Evolutionary conservation across 176 grass and related monocot genomes (phyloP), one percentile per base, ranked within the genome.

Genomic region (Triticum monococcum): DNA sequence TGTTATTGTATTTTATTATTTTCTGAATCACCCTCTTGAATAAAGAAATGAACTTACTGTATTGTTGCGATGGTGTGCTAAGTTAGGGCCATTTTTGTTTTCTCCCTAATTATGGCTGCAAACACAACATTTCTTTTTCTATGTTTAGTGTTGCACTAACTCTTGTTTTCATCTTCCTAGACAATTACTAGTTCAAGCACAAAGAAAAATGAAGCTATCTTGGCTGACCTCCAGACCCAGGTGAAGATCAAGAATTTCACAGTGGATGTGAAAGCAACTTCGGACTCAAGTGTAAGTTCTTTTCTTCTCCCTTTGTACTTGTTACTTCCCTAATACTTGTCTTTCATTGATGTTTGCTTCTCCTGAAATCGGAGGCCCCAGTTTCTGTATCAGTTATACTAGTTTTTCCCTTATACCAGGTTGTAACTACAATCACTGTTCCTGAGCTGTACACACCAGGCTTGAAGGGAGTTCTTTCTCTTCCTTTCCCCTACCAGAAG

Each of bases 211-310:
- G 92, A 92, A 48, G 50, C 81, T 75, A 56, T 97, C 68, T 89
- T 89, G 64, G 59, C 25, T 12, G 92, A 97, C 70, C 85, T 97
- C 50, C 87, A 88, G 81, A 94, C 83, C 76, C 88, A 97, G 81
- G 54, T 97, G 79, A 94, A 85, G 90, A 81, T 79, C 62, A 77
- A 94, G 41, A 94, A 68, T 38, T 45, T 81, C 38, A 90, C 81
- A 13, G 80, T 97, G 74, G 95, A 89, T 87, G 89, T 94, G 77
- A 94, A 91, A 89, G 92, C 88, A 89, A 92, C 89, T 77, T 94
- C 95, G 64, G 88, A 92, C 54, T 97, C 95, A 75, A 89, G 69
- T 80, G 92, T 75, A 89, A 83, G 78, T 81, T 78, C 4, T 68
- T 40, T 77, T 48, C 69, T 32, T 77, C 48, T 48, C 64, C 30